Conservation (phyloP, 768 basidiomycete species). For the Rhodotorula toruloides region DNA sequence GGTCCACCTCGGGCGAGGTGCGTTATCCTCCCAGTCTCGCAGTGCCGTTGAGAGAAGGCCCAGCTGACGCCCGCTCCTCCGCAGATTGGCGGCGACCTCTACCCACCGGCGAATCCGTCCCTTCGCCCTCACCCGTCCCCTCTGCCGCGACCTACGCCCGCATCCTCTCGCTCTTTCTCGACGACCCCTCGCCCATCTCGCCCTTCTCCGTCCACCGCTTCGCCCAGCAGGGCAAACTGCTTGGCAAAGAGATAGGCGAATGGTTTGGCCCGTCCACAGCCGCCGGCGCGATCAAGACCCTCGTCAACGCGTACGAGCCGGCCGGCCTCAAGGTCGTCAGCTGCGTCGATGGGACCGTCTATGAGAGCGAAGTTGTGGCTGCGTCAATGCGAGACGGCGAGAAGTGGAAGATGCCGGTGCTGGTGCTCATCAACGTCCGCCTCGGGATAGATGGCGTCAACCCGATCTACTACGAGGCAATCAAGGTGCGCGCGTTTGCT, state of each 20-base stretch:
- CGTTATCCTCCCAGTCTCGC: conserved; percentile 40
- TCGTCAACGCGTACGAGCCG: conserved; percentile 72
- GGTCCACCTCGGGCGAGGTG: conserved; percentile 69
- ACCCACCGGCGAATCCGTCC: conserved; percentile 49
- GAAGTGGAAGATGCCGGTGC: conserved; percentile 72
- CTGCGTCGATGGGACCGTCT: conserved; percentile 75
- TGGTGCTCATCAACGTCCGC: conserved; percentile 78
- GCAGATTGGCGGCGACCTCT: conserved; percentile 81
- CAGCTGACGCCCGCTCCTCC: neutral
- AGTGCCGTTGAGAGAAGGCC: neutral
- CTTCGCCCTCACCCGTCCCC: conserved; percentile 13
- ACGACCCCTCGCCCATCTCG: conserved; percentile 72
- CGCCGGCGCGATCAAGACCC: conserved; percentile 88
- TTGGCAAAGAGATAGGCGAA: conserved; percentile 90
- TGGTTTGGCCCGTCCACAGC: conserved; percentile 99
- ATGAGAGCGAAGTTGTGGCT: conserved; percentile 75
- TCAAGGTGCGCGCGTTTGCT: conserved; percentile 55
- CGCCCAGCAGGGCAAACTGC: conserved; percentile 87
- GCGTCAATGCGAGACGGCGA: conserved; percentile 49
- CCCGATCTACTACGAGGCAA: conserved; percentile 83
- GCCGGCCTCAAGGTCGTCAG: conserved; percentile 74
- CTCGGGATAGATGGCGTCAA: conserved; percentile 90
- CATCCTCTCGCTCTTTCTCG: conserved; percentile 90
- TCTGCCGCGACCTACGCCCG: conserved; percentile 71
- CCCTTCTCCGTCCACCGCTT: conserved; percentile 96